Percentiles rank a stretch among this genome's conserved stretches.
Conservation (phyloP, 2,329 filamentous ascomycete species). For the Aspergillus tamarii region DNA sequence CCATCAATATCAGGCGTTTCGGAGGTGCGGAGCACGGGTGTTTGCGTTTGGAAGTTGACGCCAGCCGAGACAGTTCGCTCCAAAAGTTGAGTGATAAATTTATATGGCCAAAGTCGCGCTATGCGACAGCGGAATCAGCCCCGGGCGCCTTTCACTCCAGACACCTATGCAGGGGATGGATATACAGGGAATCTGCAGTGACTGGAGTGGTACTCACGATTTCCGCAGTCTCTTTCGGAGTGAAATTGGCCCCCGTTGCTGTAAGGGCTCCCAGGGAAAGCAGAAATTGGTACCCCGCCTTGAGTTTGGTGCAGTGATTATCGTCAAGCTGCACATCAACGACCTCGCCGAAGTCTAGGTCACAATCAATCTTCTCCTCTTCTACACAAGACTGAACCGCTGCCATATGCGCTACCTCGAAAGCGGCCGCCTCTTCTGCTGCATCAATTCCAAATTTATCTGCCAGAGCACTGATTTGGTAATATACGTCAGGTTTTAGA, state of each 20-base stretch:
- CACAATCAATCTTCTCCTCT: conserved; percentile 48
- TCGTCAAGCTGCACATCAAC: conserved; percentile 44
- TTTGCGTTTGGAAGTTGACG: conserved; percentile 58
- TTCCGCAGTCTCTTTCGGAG: conserved; percentile 29
- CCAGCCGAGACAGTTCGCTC: conserved; percentile 58
- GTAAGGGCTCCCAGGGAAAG: conserved; percentile 28
- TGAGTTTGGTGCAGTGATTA: conserved; percentile 33
- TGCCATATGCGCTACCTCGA: conserved; percentile 45
- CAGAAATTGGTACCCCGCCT: conserved; percentile 33
- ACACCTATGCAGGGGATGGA: conserved; percentile 26
- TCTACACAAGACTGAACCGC: conserved; percentile 45
- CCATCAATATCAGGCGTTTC: conserved; percentile 22
- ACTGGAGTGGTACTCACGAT: conserved; percentile 15
- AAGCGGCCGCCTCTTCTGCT: conserved; percentile 42
- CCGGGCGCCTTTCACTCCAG: conserved; percentile 42
- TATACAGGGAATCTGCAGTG: neutral
- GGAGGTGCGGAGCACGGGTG: conserved; percentile 44
- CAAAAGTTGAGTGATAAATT: conserved; percentile 74
- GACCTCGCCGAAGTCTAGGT: conserved; percentile 43
- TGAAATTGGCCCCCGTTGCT: conserved; percentile 31
- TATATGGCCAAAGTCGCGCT: conserved; percentile 65
- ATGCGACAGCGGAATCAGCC: conserved; percentile 39
- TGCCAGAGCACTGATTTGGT: conserved; percentile 36
- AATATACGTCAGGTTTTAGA: conserved; percentile 48
- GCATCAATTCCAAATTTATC: conserved; percentile 38